phyloP scores from a whole-genome alignment of 306 rosid genomes.

The Rosa rugosa region DNA sequence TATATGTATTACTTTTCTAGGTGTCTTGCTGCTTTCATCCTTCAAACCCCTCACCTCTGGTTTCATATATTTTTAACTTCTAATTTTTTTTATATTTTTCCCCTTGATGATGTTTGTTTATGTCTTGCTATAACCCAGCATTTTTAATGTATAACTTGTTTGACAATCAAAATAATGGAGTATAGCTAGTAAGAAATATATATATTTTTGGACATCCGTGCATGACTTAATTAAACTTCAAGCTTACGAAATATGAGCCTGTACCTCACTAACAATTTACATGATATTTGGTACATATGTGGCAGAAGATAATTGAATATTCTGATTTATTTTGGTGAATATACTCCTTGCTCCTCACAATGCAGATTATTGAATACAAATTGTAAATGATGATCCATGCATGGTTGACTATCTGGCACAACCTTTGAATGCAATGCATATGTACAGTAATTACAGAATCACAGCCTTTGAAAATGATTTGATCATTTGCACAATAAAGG shows the following conservation, averaged over 20 bases:
- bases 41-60: not conserved
- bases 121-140: not conserved
- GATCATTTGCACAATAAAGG: no score
- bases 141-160: constrained; percentile 18
- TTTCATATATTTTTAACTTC: no score
- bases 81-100: no score
- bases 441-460: no score
- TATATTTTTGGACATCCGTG: constrained; percentile 4
- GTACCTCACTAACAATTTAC: not conserved
- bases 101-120: not conserved
- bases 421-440: no score
- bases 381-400: not conserved
- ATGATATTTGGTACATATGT: not conserved
- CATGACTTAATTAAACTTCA: constrained; percentile 22
- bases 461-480: no score
- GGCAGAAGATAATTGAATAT: not conserved
- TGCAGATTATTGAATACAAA: no score
- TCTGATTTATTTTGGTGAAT: not conserved
- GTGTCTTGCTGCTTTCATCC: no score
- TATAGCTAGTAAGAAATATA: not conserved
- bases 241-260: constrained; percentile 27
- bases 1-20: no score
- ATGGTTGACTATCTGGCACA: no score
- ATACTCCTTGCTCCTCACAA: no score
- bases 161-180: constrained; percentile 15